Evolutionary conservation across 129 eudicot species (phyloP), one percentile per base, ranked within the genome.

Genomic region (Scalesia atractyloides): DNA sequence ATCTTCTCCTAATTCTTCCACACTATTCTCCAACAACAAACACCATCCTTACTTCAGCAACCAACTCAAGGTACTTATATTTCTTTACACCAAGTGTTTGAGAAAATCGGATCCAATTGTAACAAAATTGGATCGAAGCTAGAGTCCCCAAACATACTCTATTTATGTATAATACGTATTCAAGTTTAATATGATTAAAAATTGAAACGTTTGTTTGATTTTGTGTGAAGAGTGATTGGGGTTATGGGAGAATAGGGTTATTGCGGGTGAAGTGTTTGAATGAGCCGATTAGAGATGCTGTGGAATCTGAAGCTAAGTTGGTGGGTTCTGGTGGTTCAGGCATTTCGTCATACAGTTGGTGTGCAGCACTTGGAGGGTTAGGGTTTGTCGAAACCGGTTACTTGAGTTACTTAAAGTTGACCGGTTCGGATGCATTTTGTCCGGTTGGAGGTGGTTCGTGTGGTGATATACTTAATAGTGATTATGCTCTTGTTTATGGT

Each of bases 341-440:
- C 92, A 79, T 76, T 86, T 85, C 98, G 37, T 61, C 95, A 72
- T 93, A 89, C 80, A 89, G 63, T 72, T 93, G 95, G 98, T 87
- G 82, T 79, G 96, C 92, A 33, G 95, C 73, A 4, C 85, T 93
- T 19, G 97, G 97, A 60, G 94, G 85, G 36, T 47, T 95, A 48
- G 99, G 99, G 53, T 88, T 90, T 70, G 43, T 88, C 33, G 99
- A 95, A 82, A 90, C 99, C 0, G 70, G 83, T 24, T 95, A 95
- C 73, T 76, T 95, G 87, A 86, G 81, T 16, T 95, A 76, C 76
- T 82, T 84, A 5, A 95, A 95, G 82, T 74, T 95, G 57, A 79
- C 96, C 4, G 72, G 90, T 78, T 82, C 94, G 7, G 94, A 90
- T 19, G 97, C 91, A 8, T 90, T 90, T 81, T 95, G 99, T 69